Conservation (phyloP, 1,284 basidiomycete species). For the Coniferiporia sulphurascens region DNA sequence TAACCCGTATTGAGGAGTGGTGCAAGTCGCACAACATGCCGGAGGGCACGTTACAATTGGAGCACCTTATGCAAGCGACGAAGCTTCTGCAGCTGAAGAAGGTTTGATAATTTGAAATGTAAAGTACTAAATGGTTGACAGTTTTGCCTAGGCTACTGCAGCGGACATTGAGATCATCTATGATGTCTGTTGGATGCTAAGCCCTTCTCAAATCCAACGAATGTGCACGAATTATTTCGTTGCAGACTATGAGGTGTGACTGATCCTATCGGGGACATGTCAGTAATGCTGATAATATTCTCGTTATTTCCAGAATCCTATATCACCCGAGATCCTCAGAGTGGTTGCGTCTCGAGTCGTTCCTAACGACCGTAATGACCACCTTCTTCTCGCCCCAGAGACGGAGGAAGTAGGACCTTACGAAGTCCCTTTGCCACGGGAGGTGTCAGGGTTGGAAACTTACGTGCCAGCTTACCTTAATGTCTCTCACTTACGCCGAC, state of each 20-base stretch:
- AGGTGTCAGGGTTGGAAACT: conserved; percentile 84
- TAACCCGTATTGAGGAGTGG: conserved; percentile 97
- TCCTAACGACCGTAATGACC: conserved; percentile 93
- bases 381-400: conserved; percentile 89
- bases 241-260: conserved; percentile 88
- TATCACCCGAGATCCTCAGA: conserved; percentile 92
- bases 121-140: conserved; percentile 15
- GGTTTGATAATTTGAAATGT: conserved; percentile 39
- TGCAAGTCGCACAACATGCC: conserved; percentile 99
- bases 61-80: conserved; percentile 99
- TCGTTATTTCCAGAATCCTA: conserved; percentile 65
- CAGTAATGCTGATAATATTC: neutral
- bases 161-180: conserved; percentile 98
- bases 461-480: conserved; percentile 85
- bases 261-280: neutral
- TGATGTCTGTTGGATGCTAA: conserved; percentile 99
- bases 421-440: conserved; percentile 81
- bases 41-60: conserved; percentile 94
- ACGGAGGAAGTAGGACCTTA: conserved; percentile 94
- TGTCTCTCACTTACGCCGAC: conserved; percentile 75
- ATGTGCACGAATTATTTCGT: conserved; percentile 99
- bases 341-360: conserved; percentile 94
- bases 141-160: conserved; percentile 63
- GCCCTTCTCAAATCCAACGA: conserved; percentile 98
- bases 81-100: conserved; percentile 99